These are phyloP conservation scores for Fusarium papillatum DNA, from an alignment of 2,329 filamentous ascomycete genomes.

Conservation along the genomic window DNA sequence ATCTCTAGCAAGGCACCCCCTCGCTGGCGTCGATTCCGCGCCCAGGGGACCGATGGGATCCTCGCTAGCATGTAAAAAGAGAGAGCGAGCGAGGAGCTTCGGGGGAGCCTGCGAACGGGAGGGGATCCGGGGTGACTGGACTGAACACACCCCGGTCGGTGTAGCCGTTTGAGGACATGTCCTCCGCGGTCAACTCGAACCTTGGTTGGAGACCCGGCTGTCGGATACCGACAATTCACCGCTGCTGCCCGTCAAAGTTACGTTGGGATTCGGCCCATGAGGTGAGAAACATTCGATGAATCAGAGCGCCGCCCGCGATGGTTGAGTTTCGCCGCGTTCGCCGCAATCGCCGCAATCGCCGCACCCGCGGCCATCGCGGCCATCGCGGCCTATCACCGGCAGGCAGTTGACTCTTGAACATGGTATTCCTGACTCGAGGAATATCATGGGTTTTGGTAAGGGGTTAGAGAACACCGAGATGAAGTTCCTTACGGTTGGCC, in stretches of 20 bases:
- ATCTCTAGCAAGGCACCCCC: background rate
- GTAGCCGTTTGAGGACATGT: slow-evolving; percentile 23
- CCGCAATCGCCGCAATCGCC: background rate
- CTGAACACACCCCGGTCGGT: slow-evolving; percentile 4
- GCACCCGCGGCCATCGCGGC: too few relatives aligned
- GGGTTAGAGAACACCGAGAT: background rate
- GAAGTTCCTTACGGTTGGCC: background rate
- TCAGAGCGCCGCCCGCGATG: background rate
- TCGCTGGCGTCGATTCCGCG: background rate
- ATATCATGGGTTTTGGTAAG: background rate
- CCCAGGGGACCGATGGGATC: slow-evolving; percentile 13
- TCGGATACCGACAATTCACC: slow-evolving; percentile 8
- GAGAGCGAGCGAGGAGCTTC: background rate
- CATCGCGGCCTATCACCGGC: background rate
- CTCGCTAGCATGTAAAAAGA: slow-evolving; percentile 4
- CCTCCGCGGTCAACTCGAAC: slow-evolving; percentile 16
- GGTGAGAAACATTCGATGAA: slow-evolving; percentile 14
- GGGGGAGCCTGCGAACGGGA: slow-evolving; percentile 10
- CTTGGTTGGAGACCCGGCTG: background rate
- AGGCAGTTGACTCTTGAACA: background rate
- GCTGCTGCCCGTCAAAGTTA: slow-evolving; percentile 13
- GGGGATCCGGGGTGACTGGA: slow-evolving; percentile 9
- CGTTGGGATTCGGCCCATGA: slow-evolving; percentile 9
- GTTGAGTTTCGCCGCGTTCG: background rate
- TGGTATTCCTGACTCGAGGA: background rate